Conservation (phyloP, 495 filamentous ascomycete species). For the Trypethelium eluteriae region DNA sequence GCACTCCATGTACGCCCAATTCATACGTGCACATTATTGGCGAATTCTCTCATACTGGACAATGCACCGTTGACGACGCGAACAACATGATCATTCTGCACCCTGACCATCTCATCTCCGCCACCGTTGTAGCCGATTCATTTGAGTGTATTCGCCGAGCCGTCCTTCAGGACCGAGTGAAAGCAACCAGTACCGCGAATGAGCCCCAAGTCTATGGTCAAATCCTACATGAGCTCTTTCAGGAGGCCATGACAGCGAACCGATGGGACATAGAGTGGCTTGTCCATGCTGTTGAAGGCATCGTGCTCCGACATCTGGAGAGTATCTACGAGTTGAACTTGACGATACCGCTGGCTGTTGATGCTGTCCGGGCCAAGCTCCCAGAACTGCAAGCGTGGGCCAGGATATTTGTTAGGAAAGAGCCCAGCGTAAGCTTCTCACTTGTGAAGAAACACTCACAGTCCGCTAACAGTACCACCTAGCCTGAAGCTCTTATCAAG, state of each 20-base stretch:
- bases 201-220: slow-evolving; percentile 79
- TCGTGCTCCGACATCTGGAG: slow-evolving; percentile 67
- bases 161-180: slow-evolving; percentile 88
- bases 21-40: slow-evolving; percentile 81
- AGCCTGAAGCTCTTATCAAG: slow-evolving; percentile 66
- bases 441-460: background rate
- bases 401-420: slow-evolving; percentile 60
- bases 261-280: slow-evolving; percentile 68
- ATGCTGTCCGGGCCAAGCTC: slow-evolving; percentile 71
- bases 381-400: slow-evolving; percentile 76
- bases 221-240: slow-evolving; percentile 88
- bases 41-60: slow-evolving; percentile 56
- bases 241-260: slow-evolving; percentile 78
- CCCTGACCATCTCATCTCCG: slow-evolving; percentile 90
- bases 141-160: slow-evolving; percentile 82
- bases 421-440: slow-evolving; percentile 54
- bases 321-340: slow-evolving; percentile 78
- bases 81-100: slow-evolving; percentile 86
- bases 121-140: slow-evolving; percentile 87
- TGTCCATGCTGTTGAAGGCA: slow-evolving; percentile 51
- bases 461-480: slow-evolving; percentile 7
- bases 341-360: slow-evolving; percentile 59
- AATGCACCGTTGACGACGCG: slow-evolving; percentile 66
- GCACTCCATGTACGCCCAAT: slow-evolving; percentile 63
- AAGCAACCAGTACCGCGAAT: slow-evolving; percentile 69